Evolutionary conservation across 768 basidiomycete species (phyloP), one percentile per base, ranked within the genome.

Genomic region (Amanita rimosa): DNA sequence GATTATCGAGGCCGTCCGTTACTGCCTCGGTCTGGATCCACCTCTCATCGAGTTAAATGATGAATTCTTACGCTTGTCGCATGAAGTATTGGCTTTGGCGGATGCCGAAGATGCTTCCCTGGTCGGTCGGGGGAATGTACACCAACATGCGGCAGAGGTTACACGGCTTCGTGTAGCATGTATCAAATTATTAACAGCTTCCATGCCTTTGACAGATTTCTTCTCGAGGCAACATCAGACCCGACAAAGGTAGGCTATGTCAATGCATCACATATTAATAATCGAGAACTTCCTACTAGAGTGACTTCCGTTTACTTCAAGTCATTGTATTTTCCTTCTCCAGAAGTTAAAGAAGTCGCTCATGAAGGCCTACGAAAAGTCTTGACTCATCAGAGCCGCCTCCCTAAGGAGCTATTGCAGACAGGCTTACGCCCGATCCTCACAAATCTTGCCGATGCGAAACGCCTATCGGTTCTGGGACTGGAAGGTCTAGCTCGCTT

Each of bases 251-350:
- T 93, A 61, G 11, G 44, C 16, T 5, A 48, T 19, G 31, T 16
- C 45, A 5, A 24, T 38, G 34, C 14, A 42, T 29, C 48, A 10
- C n/a, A 52, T 14, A 35, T 37, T 21, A 36, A 41, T 21, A 21
- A 42, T 50, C 29, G 3, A 31, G 14, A 44, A 21, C 10, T 52
- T 46, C 27, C 5, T 49, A 54, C 19, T 55, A 95, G 94, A 57
- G 91, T 97, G 9, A 94, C 93, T 14, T 75, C 87, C 31, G 88
- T 97, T 17, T 98, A 97, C 67, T 99, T 99, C 76, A 98, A 99
- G 67, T 93, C 94, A 9, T 76, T 99, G 27, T 99, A 99, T 65
- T 94, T 94, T 6, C 76, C 83, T 16, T 86, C 85, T 11, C 72
- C 80, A 9, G 92, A 96, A 57, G 86, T 99, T 54, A 97, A 97